Percentiles rank a stretch among this genome's conserved stretches.
phyloP scores from a whole-genome alignment of 2,329 filamentous ascomycete genomes.

The Exophiala aquamarina region DNA sequence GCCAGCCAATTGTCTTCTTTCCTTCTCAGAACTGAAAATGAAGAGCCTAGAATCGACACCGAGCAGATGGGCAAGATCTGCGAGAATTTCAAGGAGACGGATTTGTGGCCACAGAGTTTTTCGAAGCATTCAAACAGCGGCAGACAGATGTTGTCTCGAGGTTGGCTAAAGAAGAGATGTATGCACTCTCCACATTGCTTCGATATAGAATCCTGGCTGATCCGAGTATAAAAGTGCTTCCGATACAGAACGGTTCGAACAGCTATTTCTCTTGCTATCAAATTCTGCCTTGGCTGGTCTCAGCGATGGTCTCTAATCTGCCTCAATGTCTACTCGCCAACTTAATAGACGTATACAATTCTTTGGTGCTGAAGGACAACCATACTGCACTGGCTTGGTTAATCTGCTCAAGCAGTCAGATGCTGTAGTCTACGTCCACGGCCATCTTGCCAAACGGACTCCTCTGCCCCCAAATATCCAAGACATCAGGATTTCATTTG shows the following conservation, averaged over 20 bases:
- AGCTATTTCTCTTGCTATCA: conserved; percentile 15
- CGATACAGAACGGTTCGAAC: conserved; percentile 11
- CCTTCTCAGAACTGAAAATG: too few species aligned
- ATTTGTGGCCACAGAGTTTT: conserved; percentile 18
- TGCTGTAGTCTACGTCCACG: conserved; percentile 13
- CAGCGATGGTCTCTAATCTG: background rate
- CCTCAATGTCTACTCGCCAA: background rate
- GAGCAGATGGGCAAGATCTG: conserved; percentile 17
- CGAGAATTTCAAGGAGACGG: conserved; percentile 16
- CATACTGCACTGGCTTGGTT: conserved; percentile 12
- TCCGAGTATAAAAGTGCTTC: conserved; percentile 2
- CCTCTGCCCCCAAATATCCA: conserved; percentile 8
- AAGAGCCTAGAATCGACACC: conserved; percentile 17
- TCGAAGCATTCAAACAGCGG: conserved; percentile 6
- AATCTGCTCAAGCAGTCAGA: conserved; percentile 16
- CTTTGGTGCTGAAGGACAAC: conserved; percentile 18
- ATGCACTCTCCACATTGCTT: background rate
- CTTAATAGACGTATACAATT: conserved; percentile 7
- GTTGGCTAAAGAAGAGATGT: conserved; percentile 15
- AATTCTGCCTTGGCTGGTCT: conserved; percentile 11
- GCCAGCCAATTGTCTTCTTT: background rate
- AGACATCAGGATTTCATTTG: conserved; percentile 12
- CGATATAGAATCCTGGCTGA: conserved; percentile 1
- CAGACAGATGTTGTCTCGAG: conserved; percentile 9
- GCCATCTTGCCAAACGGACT: conserved; percentile 10